Base-by-base conservation (phyloP, 257 asterid species). In the Gentiana macrophylla region DNA sequence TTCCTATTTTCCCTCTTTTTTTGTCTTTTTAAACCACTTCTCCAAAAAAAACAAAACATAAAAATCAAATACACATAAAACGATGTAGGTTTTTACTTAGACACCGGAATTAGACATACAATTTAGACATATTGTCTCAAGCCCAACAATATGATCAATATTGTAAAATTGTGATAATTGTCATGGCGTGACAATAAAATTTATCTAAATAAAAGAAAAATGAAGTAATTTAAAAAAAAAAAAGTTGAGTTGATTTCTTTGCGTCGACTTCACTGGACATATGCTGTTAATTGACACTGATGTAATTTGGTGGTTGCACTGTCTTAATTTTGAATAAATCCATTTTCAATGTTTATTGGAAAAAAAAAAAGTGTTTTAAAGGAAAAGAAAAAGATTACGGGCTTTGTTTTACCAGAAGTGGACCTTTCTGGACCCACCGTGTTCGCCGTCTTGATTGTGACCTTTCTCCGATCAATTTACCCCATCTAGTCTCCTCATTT, bases 261-360 rank as follows among this genome's bases (percentile, higher is more conserved):
- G 94, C 94, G 89, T 88, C 80, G 75, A 88, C 90, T 88, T 72
- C 94, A 88, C 94, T 79, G 62, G 78, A 67, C 52, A 69, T 74
- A 60, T 70, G 41, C 63, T 67, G 90, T 80, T 86, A 76, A 72
- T 78, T 74, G 95, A 80, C 51, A 78, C 67, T 70, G 93, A 86
- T 79, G 57, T 41, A 10, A 43, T 71, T 48, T 47, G 82, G 84
- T 84, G 59, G 90, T 81, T 84, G 80, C 63, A 54, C 71, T 74
- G 67, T 81, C 83, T 58, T 64, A 67, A 49, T 69, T 56, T 33
- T 37, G n/a, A 37, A 46, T 50, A 59, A 37, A 24, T 24, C 24
- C 24, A 24, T 24, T 24, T 24, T 24, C 24, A 24, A 24, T 24
- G 24, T 49, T 12, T 2, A 36, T 50, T 45, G 32, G n/a, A 1